A percentile compares a stretch with the other conserved stretches of the same genome.
Evolutionary conservation across 1,284 basidiomycete genomes (phyloP).

Genomic region (Hemileia vastatrix): DNA sequence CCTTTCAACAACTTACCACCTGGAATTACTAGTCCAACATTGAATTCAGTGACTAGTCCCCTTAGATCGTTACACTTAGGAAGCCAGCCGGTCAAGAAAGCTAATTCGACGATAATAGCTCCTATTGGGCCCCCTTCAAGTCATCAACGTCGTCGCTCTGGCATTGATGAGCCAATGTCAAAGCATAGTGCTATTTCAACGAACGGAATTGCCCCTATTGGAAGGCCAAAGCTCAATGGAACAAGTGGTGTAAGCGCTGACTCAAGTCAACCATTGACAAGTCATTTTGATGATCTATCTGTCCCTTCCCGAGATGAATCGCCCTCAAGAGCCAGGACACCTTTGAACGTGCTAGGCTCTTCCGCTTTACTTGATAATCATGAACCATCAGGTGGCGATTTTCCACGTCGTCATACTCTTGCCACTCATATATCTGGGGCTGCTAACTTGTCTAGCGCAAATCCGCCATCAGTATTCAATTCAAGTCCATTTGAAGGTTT

Average conservation of each 20-base stretch:
- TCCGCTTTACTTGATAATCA: slow-evolving; percentile 13
- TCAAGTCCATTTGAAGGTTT: slow-evolving; percentile 8
- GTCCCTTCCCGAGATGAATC: neutral
- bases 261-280: too few species aligned
- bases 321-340: neutral
- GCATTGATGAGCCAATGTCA: slow-evolving; percentile 5
- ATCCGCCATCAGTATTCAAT: neutral
- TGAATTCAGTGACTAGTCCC: slow-evolving; percentile 18
- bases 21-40: slow-evolving; percentile 18
- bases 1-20: slow-evolving; percentile 14
- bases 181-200: neutral
- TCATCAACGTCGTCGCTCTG: slow-evolving; percentile 9
- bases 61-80: slow-evolving; percentile 19
- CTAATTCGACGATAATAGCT: slow-evolving; percentile 12
- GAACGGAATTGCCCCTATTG: slow-evolving; percentile 20
- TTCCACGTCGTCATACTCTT: slow-evolving; percentile 13
- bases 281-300: too few species aligned
- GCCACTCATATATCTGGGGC: too few species aligned
- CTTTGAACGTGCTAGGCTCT: slow-evolving; percentile 12
- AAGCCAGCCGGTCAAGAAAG: slow-evolving; percentile 20
- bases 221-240: slow-evolving; percentile 14
- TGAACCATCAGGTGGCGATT: neutral
- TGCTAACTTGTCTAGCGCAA: neutral
- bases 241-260: slow-evolving; percentile 10
- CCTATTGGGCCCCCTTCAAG: slow-evolving; percentile 17